Evolutionary conservation across 768 basidiomycete genomes (phyloP), one percentile per base, ranked within the genome.

Genomic region (Pleurotus tuber-regium): DNA sequence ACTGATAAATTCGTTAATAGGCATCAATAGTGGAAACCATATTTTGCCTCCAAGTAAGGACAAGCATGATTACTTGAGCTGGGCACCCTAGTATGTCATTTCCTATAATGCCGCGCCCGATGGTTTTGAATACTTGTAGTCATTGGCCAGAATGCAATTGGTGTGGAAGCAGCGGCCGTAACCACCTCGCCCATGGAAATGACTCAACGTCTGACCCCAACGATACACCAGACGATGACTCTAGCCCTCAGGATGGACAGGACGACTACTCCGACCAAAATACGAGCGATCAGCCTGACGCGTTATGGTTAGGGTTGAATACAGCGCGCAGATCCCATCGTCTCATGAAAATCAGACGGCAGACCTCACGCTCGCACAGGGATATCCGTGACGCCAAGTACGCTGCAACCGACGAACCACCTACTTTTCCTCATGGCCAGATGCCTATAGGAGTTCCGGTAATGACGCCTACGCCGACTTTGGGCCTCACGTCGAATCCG

Each of bases 71-170:
- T 82, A 82, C 57, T 60, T 82, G 50, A 80, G 78, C 54, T 82
- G 75, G 74, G 80, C 79, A 14, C 81, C 81, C 2, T 82, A 83
- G 80, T 82, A 58, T 5, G 10, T 25, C 29, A 41, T n/a, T 5
- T 11, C 16, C 26, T 26, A 29, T 40, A 14, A 19, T 43, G n/a
- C 49, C 23, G 18, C 19, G 30, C 4, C 18, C n/a, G 9, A 33
- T 26, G 52, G 16, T 33, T 46, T 68, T 66, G 4, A 19, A 18
- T 10, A 31, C 3, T 51, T 25, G 1, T 39, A 80, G 78, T 54
- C 77, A 79, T 58, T 82, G 79, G 79, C 77, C 79, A 1, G 46
- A 77, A 42, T 82, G 79, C 58, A 71, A 78, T 55, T 80, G 78
- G 77, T 82, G 79, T 54, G 49, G 52, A 21, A 46, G 54, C 16